Evolutionary conservation across 2,329 filamentous ascomycete species (phyloP).

Genomic region (Exophiala calicioides): DNA sequence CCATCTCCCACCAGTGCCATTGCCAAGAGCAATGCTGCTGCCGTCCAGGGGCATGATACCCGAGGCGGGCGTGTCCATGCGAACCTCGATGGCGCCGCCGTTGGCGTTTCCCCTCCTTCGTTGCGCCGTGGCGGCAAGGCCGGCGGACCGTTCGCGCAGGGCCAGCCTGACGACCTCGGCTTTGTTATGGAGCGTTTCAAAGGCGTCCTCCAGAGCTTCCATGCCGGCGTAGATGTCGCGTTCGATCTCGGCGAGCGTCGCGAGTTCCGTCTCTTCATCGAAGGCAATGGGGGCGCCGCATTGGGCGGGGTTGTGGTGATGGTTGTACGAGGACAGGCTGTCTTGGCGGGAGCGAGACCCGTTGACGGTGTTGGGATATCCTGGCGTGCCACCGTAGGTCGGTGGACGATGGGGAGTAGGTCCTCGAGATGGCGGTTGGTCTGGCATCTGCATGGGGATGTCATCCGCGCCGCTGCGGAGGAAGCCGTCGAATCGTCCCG

Average conservation of each 20-base stretch:
- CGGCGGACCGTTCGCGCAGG: constrained; percentile 78
- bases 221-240: constrained; percentile 91
- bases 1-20: constrained; percentile 31
- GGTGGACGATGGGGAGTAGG: constrained; percentile 26
- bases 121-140: constrained; percentile 58
- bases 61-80: constrained; percentile 44
- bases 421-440: constrained; percentile 33
- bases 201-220: constrained; percentile 91
- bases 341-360: constrained; percentile 44
- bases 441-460: constrained; percentile 29
- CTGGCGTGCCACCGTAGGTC: constrained; percentile 35
- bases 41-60: constrained; percentile 26
- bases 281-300: constrained; percentile 77
- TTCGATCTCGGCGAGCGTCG: constrained; percentile 85
- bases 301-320: constrained; percentile 52
- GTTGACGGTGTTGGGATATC: constrained; percentile 42
- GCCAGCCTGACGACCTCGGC: constrained; percentile 78
- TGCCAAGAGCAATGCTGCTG: constrained; percentile 9
- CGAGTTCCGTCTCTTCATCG: constrained; percentile 92
- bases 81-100: constrained; percentile 38
- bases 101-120: constrained; percentile 42
- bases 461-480: constrained; percentile 87
- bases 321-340: constrained; percentile 51
- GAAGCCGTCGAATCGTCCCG: constrained; percentile 93
- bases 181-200: constrained; percentile 83